Evolutionary conservation across 345 rosid species (phyloP).

Genomic region (Syzygium aqueum): DNA sequence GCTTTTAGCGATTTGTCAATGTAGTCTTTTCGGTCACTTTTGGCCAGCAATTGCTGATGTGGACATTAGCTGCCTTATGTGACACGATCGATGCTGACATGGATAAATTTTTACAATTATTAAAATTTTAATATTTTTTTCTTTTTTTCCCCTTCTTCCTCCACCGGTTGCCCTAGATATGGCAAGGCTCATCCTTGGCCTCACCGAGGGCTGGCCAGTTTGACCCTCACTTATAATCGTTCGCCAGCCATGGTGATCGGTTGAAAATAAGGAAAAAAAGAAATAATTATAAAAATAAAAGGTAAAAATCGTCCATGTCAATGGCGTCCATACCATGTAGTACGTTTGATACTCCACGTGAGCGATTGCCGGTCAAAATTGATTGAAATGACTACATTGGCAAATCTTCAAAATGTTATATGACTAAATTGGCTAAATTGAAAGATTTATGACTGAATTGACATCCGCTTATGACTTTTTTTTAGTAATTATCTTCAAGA

Average conservation of each 20-base stretch:
- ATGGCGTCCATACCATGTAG: fast-evolving
- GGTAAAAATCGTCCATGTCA: not conserved
- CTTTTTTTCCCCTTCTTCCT: not conserved
- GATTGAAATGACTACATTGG: not conserved
- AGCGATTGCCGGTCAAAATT: not conserved
- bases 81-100: not conserved
- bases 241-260: not conserved
- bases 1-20: not conserved
- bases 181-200: not conserved
- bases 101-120: not conserved
- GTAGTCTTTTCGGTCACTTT: fast-evolving
- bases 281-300: too few species aligned
- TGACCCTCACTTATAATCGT: not conserved
- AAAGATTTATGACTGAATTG: not conserved
- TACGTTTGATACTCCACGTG: not conserved
- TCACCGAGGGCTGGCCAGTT: fast-evolving
- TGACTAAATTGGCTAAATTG: not conserved
- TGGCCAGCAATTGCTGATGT: not conserved
- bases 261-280: not conserved
- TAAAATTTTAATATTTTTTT: not conserved
- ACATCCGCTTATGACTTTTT: not conserved
- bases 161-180: not conserved
- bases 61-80: fast-evolving
- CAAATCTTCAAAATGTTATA: not conserved
- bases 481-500: not conserved